Evolutionary conservation across 768 basidiomycete genomes (phyloP), one percentile per base, ranked within the genome.

Genomic region (Termitomyces sp.): DNA sequence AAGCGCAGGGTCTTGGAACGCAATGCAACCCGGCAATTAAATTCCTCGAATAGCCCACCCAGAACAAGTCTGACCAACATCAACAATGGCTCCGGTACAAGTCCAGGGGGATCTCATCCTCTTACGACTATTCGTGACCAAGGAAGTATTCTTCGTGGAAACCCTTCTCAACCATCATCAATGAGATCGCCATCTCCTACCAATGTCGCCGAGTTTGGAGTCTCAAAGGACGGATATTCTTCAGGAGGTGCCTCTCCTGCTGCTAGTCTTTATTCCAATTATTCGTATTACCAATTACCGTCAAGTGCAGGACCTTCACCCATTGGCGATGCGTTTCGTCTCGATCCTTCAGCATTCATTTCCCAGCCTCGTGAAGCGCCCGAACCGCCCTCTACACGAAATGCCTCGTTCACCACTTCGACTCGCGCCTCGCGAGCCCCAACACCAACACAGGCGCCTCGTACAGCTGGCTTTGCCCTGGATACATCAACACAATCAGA

Each of bases 221-320:
- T 40, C 50, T 10, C 26, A 51, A 26, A 11, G 19, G 57, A 44
- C n/a, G 68, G 68, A 50, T 71, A 73, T 9, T 74, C 75, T 41
- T 49, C 70, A 21, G 68, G 78, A 59, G 60, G 70, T 19, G 67
- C 60, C 28, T 77, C 78, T 1, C 68, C 76, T 30, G 46, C 30
- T 10, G 64, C 70, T 4, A 73, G 69, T 58, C 56, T 86, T 17
- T 88, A 87, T 68, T 86, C 85, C 19, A 67, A 71, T 14, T 87
- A 88, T 63, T 88, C 87, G 5, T 87, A 79, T 65, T 89, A 89
- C 57, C 79, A 79, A 49, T 70, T 83, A 42, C 82, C 84, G 45
- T 81, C 84, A 42, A 74, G 73, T 48, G 61, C 72, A 11, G 58
- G 66, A 12, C 75, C 80, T 19, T 79, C 80, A 3, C 79, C 81